Evolutionary conservation across 1,284 basidiomycete species (phyloP).

Genomic region (Naganishia sp.): DNA sequence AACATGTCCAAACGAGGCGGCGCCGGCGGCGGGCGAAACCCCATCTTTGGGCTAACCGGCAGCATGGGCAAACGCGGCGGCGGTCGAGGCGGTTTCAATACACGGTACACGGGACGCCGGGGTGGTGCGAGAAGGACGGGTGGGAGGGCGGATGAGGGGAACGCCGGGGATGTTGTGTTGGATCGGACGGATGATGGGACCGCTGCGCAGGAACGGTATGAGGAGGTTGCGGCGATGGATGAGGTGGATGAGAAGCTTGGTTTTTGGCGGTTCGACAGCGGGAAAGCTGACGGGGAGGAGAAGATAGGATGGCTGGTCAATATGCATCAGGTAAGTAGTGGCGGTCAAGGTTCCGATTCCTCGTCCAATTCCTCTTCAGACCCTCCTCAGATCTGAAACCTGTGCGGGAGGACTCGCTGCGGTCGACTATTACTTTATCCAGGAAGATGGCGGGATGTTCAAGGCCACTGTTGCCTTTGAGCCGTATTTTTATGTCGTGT

Average conservation of each 20-base stretch:
- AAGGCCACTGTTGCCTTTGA: constrained; percentile 91
- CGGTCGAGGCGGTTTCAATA: constrained; percentile 47
- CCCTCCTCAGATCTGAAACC: constrained; percentile 78
- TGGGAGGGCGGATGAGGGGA: constrained; percentile 42
- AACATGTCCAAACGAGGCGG: constrained; percentile 25
- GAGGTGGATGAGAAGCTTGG: constrained; percentile 93
- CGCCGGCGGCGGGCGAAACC: constrained; percentile 31
- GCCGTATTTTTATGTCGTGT: constrained; percentile 91
- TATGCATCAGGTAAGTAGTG: constrained; percentile 84
- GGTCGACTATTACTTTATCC: constrained; percentile 97
- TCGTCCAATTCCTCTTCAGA: constrained; percentile 56
- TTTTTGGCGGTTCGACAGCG: constrained; percentile 70
- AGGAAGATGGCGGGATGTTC: constrained; percentile 95
- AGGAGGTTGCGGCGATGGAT: constrained; percentile 71
- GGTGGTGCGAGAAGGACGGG: constrained; percentile 34
- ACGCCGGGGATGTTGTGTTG: constrained; percentile 57
- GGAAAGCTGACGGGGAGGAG: constrained; percentile 61
- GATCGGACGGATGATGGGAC: constrained; percentile 84
- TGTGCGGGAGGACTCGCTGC: constrained; percentile 79
- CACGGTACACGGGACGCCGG: constrained; percentile 50
- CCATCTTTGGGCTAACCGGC: constrained; percentile 42
- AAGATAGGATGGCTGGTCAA: constrained; percentile 94
- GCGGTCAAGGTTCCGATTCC: not conserved
- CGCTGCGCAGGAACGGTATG: constrained; percentile 76
- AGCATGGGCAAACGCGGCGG: constrained; percentile 56